phyloP scores from a whole-genome alignment of 345 rosid species.

The Populus davidiana region DNA sequence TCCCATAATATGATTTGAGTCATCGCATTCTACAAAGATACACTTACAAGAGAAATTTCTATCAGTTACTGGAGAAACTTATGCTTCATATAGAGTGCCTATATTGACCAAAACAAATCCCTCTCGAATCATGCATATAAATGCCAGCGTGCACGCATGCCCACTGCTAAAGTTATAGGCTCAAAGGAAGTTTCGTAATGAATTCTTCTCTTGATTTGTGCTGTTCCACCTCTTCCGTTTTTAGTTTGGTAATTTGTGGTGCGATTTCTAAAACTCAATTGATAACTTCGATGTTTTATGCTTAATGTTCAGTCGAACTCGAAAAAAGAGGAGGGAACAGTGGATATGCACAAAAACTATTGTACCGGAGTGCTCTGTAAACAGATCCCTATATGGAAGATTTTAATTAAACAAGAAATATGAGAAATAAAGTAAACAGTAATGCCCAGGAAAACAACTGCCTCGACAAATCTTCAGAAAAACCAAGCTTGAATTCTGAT shows the following conservation, averaged over 20 bases:
- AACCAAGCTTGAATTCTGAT: background rate
- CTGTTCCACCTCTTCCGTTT: background rate
- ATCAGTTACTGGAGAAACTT: too few relatives aligned
- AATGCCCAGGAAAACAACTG: background rate
- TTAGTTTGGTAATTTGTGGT: background rate
- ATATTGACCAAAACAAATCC: too few relatives aligned
- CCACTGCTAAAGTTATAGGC: background rate
- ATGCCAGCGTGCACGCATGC: background rate
- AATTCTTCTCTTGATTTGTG: background rate
- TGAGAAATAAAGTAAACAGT: background rate
- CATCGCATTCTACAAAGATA: too few relatives aligned
- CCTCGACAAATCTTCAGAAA: slow-evolving; percentile 12
- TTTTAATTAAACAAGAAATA: too few relatives aligned
- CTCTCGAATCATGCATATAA: too few relatives aligned
- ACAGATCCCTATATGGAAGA: background rate
- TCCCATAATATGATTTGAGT: too few relatives aligned
- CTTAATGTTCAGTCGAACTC: background rate
- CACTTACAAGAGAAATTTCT: too few relatives aligned
- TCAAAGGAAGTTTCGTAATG: background rate
- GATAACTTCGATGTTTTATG: background rate
- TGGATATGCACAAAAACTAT: background rate
- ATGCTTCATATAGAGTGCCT: too few relatives aligned
- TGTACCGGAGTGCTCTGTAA: background rate
- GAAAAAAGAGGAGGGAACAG: background rate
- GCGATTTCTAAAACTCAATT: background rate